These are phyloP conservation scores for Leishmania martiniquensis DNA, from an alignment of 208 protist genomes.

Conservation along the genomic window DNA sequence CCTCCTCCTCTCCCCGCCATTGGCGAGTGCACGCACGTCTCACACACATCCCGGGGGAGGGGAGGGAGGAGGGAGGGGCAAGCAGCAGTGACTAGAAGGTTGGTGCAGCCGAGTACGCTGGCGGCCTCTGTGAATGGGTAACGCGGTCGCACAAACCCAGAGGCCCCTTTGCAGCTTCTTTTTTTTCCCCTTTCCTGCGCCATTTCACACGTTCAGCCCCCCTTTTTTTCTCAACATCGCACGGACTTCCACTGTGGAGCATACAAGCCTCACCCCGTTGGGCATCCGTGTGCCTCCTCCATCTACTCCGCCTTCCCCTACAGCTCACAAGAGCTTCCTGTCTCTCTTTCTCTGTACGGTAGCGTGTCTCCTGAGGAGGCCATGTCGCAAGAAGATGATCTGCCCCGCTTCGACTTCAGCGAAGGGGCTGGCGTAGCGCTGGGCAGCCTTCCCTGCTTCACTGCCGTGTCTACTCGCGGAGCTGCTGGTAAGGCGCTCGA, in stretches of 20 bases:
- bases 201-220: too few species aligned
- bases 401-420: constrained; percentile 42
- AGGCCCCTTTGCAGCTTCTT: too few species aligned
- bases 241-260: neutral
- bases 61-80: too few species aligned
- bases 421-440: constrained; percentile 57
- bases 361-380: neutral
- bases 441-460: constrained; percentile 56
- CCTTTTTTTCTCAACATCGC: neutral
- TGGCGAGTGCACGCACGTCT: too few species aligned
- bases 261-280: neutral
- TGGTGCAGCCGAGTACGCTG: too few species aligned
- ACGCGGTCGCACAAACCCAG: too few species aligned
- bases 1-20: too few species aligned
- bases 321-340: neutral
- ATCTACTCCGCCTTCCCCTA: neutral
- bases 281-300: neutral
- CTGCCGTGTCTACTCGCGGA: constrained; percentile 26
- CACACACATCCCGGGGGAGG: too few species aligned
- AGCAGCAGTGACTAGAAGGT: too few species aligned
- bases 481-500: constrained; percentile 50
- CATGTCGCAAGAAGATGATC: constrained; percentile 25
- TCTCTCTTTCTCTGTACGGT: neutral
- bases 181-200: neutral
- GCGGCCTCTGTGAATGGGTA: too few species aligned